Evolutionary conservation across 306 rosid genomes (phyloP), one percentile per base, ranked within the genome.

Genomic region (Quercus glauca): DNA sequence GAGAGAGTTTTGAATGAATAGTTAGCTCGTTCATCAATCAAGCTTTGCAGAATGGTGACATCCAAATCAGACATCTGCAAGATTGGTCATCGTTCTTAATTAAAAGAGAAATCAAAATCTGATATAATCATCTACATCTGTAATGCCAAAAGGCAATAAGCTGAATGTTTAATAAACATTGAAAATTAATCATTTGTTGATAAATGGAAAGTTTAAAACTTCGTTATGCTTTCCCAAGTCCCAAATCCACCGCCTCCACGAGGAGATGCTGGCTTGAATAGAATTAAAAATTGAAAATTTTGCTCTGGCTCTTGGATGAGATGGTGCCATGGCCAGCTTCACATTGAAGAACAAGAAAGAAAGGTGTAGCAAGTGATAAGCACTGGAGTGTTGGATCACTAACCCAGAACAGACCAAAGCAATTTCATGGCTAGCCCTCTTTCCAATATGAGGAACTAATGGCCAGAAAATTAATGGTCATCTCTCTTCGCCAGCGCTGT

Each of bases 401-500:
- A 37, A 58, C 61, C 61, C 76, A 10, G 53, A 15, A 61, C 64
- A 28, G 9, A 33, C 51, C 74, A 52, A 37, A 56, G 19, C 53
- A 20, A 41, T 26, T 53, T 76, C 78, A 43, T 68, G 74, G 81
- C 69, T 19, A 59, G 65, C 45, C 78, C 69, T 61, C 76, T 72
- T 63, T 76, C 78, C 79, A 64, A 45, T 57, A 51, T 45, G 58
- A 73, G 78, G 81, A 71, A 45, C 12, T 21, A 52, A 75, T 23
- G 72, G 85, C 81, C 80, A 49, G 84, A 73, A 82, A 82, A 83
- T 20, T 77, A 17, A 65, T 45, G 56, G 79, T 59, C 71, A 28
- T 45, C 61, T 73, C 84, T 95, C 90, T 88, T 81, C 76, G 86
- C 83, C 87, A 96, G 73, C 63, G 94, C 99, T 1, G 96, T 88